These are phyloP conservation scores for Dinochytrium kinnereticum DNA, from an alignment of 371 early-diverging fungal genomes.

Conservation along the genomic window DNA sequence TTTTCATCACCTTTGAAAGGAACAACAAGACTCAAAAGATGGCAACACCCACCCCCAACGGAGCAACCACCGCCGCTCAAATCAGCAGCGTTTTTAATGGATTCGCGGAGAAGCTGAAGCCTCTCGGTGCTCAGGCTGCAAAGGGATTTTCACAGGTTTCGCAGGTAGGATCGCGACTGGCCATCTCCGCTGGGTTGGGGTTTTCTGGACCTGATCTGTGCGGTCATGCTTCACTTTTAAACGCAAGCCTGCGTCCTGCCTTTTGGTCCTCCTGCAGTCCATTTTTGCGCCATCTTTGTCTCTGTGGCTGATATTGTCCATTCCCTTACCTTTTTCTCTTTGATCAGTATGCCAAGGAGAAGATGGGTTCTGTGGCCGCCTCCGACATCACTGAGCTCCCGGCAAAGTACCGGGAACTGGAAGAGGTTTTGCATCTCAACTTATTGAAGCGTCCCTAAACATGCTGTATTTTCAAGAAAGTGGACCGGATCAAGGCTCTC, in stretches of 20 bases:
- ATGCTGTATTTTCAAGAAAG: slow-evolving; percentile 42
- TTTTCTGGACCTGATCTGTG: too few species aligned
- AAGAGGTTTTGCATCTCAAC: slow-evolving; percentile 36
- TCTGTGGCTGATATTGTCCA: background rate
- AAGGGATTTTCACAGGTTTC: slow-evolving; percentile 79
- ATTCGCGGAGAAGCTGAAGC: slow-evolving; percentile 52
- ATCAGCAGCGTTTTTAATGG: slow-evolving; percentile 31
- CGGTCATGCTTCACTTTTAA: too few species aligned
- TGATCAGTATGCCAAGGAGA: slow-evolving; percentile 84
- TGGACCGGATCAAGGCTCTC: slow-evolving; percentile 55
- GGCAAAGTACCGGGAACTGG: slow-evolving; percentile 82
- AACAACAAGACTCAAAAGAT: background rate
- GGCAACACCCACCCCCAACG: background rate
- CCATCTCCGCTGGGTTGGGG: background rate
- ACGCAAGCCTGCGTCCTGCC: too few species aligned
- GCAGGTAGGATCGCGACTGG: slow-evolving; percentile 60
- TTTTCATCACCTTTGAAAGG: background rate
- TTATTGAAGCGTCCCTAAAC: background rate
- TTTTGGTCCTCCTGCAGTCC: too few species aligned
- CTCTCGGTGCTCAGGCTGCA: slow-evolving; percentile 72
- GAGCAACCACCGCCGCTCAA: slow-evolving; percentile 19
- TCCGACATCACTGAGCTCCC: slow-evolving; percentile 89
- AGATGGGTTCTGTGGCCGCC: slow-evolving; percentile 70
- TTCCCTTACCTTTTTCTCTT: slow-evolving; percentile 6
- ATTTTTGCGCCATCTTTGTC: too few species aligned